Conservation (phyloP, 768 basidiomycete genomes). For the Chalciporus sphaerocephalus region DNA sequence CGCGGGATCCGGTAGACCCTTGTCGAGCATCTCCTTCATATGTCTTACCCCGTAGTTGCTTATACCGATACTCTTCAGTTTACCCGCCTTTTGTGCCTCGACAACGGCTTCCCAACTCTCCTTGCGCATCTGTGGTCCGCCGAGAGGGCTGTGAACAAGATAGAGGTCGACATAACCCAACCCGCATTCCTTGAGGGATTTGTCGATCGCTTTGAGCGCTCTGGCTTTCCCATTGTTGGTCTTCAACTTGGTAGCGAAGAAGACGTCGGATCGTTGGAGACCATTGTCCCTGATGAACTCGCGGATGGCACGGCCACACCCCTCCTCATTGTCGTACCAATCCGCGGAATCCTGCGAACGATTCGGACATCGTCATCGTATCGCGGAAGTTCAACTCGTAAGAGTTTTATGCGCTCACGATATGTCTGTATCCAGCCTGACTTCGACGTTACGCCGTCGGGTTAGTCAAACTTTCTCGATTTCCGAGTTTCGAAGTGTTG, state of each 20-base stretch:
- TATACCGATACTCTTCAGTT: slow-evolving; percentile 2
- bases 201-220: slow-evolving; percentile 46
- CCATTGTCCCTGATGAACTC: slow-evolving; percentile 46
- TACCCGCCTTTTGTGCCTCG: neutral
- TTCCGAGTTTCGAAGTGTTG: neutral
- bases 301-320: slow-evolving; percentile 57
- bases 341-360: slow-evolving; percentile 5
- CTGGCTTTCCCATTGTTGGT: slow-evolving; percentile 45
- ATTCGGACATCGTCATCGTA: neutral
- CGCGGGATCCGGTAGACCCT: slow-evolving; percentile 46
- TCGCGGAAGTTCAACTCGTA: too few relatives aligned
- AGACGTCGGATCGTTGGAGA: slow-evolving; percentile 45
- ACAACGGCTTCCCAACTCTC: slow-evolving; percentile 7
- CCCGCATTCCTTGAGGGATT: slow-evolving; percentile 45
- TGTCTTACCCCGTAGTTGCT: slow-evolving; percentile 31
- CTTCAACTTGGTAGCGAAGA: slow-evolving; percentile 69
- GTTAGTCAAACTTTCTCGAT: neutral
- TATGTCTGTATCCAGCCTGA: slow-evolving; percentile 9
- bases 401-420: slow-evolving; percentile 1
- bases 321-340: slow-evolving; percentile 47
- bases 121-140: slow-evolving; percentile 3
- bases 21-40: slow-evolving; percentile 48
- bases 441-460: neutral
- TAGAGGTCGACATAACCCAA: slow-evolving; percentile 2
- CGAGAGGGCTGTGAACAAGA: slow-evolving; percentile 5